phyloP scores from a whole-genome alignment of 2,329 filamentous ascomycete genomes.

The Xylaria sp. region DNA sequence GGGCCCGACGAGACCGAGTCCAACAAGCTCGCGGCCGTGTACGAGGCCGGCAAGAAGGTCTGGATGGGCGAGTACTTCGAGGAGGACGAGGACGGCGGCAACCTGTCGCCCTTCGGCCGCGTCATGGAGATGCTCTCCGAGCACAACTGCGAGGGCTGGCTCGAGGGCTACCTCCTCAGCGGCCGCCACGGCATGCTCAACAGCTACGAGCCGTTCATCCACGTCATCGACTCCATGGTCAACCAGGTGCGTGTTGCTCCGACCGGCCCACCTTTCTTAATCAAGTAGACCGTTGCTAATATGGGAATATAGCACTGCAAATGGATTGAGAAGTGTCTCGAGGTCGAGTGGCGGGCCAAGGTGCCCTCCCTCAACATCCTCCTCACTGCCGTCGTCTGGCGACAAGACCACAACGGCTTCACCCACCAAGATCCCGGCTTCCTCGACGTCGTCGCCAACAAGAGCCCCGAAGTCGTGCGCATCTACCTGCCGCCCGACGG shows the following conservation, averaged over 20 bases:
- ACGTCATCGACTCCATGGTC: constrained; percentile 84
- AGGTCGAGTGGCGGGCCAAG: constrained; percentile 76
- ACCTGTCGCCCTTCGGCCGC: constrained; percentile 67
- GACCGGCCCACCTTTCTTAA: background rate
- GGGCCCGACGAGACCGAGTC: constrained; percentile 82
- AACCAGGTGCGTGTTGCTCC: constrained; percentile 57
- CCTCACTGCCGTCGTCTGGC: constrained; percentile 77
- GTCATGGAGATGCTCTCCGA: constrained; percentile 88
- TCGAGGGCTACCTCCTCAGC: constrained; percentile 77
- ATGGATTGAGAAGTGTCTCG: constrained; percentile 81
- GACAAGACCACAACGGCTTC: constrained; percentile 84
- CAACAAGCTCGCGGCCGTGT: constrained; percentile 74
- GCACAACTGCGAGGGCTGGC: constrained; percentile 78
- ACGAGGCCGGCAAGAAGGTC: constrained; percentile 75
- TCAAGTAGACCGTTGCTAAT: constrained; percentile 18
- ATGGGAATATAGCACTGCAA: constrained; percentile 67
- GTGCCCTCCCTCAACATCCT: constrained; percentile 79
- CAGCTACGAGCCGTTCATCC: constrained; percentile 82
- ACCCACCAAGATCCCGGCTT: constrained; percentile 82
- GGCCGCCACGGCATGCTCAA: constrained; percentile 77
- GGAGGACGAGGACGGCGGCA: constrained; percentile 74
- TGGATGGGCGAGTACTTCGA: constrained; percentile 81
- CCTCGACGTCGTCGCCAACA: constrained; percentile 78
- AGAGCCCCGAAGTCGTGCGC: constrained; percentile 76
- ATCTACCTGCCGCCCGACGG: constrained; percentile 82